phyloP scores from a whole-genome alignment of 768 basidiomycete genomes.

The Kwoniella mangroviensis region DNA sequence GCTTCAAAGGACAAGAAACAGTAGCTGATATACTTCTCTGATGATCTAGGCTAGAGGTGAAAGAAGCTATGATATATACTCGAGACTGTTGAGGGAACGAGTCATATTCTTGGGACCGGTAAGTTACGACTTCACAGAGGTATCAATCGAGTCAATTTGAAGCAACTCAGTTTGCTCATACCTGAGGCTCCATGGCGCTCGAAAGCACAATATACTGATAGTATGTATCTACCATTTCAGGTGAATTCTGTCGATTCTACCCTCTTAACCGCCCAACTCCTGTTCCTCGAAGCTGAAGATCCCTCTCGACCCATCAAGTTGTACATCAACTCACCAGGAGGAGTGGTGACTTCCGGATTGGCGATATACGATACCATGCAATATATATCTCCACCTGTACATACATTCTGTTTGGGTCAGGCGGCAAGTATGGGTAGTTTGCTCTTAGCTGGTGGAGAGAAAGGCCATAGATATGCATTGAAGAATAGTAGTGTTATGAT shows the following conservation, averaged over 20 bases:
- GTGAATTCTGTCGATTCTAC: constrained; percentile 89
- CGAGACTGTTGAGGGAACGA: constrained; percentile 84
- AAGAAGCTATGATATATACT: constrained; percentile 84
- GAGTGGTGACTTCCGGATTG: constrained; percentile 91
- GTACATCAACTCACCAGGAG: constrained; percentile 96
- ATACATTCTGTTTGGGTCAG: constrained; percentile 94
- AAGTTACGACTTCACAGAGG: constrained; percentile 50
- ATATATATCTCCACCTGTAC: constrained; percentile 93
- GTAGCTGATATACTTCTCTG: constrained; percentile 18
- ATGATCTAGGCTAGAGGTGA: constrained; percentile 53
- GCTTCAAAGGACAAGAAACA: constrained; percentile 15
- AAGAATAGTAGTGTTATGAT: constrained; percentile 98
- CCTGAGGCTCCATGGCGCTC: too few relatives aligned
- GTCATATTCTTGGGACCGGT: constrained; percentile 96
- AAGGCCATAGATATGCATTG: constrained; percentile 86
- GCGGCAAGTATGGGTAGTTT: constrained; percentile 97
- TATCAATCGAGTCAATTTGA: too few relatives aligned
- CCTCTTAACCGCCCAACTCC: constrained; percentile 83
- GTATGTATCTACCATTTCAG: constrained; percentile 58
- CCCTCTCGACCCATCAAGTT: constrained; percentile 91
- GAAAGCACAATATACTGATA: background rate
- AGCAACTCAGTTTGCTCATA: too few relatives aligned
- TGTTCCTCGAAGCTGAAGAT: constrained; percentile 96
- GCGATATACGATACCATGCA: constrained; percentile 97
- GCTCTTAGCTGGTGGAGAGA: constrained; percentile 86